Percentiles rank a stretch among this genome's conserved stretches.
These are phyloP conservation scores for Cucurbita moschata DNA, from an alignment of 306 rosid species.

Conservation along the genomic window DNA sequence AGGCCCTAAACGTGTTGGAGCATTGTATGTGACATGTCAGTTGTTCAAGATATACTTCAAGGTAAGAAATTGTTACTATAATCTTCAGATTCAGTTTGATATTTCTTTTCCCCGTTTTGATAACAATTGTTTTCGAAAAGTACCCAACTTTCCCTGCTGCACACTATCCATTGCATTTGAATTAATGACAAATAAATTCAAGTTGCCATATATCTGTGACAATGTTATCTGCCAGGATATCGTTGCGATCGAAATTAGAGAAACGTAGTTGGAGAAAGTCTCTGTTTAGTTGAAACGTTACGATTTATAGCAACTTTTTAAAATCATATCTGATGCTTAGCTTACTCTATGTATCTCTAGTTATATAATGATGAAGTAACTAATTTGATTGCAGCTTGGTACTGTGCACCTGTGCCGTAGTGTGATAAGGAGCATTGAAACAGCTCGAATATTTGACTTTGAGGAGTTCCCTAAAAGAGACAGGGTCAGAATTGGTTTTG, in stretches of 20 bases:
- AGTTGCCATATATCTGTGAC: background rate
- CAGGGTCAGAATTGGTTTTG: slow-evolving; percentile 45
- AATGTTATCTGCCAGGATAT: background rate
- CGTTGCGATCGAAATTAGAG: background rate
- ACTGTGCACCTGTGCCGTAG: slow-evolving; percentile 95
- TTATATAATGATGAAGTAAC: background rate
- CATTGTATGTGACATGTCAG: slow-evolving; percentile 83
- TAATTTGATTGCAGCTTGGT: slow-evolving; percentile 58
- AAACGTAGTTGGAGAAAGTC: background rate
- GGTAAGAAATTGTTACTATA: slow-evolving; percentile 25
- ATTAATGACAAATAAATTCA: background rate
- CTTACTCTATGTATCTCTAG: background rate
- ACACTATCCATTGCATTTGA: background rate
- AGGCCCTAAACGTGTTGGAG: slow-evolving; percentile 95
- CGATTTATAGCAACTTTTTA: background rate
- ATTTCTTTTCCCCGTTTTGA: no score
- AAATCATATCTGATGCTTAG: background rate
- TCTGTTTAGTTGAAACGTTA: background rate
- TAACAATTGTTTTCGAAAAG: background rate
- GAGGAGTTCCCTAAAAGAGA: slow-evolving; percentile 94
- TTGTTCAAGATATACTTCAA: slow-evolving; percentile 87
- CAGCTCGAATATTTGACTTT: slow-evolving; percentile 87
- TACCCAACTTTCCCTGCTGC: background rate
- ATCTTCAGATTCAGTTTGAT: background rate
- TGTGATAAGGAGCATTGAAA: slow-evolving; percentile 94